Conservation (phyloP, 768 basidiomycete species). For the Termitomyces eurrhizus region DNA sequence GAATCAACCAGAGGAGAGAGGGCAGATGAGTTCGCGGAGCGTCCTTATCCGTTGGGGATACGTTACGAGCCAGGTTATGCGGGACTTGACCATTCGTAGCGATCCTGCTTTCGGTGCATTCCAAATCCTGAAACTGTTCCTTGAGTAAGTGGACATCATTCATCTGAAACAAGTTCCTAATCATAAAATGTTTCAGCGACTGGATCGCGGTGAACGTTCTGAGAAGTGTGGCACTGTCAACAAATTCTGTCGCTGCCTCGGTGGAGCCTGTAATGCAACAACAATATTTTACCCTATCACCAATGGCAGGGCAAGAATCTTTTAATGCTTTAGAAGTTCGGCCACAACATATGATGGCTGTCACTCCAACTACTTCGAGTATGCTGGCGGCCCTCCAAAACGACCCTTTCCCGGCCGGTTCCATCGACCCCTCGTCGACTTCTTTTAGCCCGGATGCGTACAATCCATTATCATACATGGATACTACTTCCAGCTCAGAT, state of each 20-base stretch:
- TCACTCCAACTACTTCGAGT: constrained; percentile 85
- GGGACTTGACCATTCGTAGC: constrained; percentile 87
- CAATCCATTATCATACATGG: constrained; percentile 72
- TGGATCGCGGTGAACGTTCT: constrained; percentile 91
- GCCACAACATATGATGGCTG: constrained; percentile 58
- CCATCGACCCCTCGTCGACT: constrained; percentile 61
- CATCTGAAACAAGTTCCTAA: constrained; percentile 9
- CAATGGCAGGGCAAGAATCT: constrained; percentile 85
- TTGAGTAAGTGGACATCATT: constrained; percentile 58
- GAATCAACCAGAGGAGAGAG: constrained; percentile 64
- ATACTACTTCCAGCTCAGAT: constrained; percentile 60
- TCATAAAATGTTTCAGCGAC: constrained; percentile 47
- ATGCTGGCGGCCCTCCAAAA: constrained; percentile 87
- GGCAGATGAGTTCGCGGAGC: constrained; percentile 82
- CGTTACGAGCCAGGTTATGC: constrained; percentile 90
- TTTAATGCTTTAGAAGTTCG: constrained; percentile 65
- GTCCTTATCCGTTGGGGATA: constrained; percentile 90
- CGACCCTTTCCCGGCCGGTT: constrained; percentile 61
- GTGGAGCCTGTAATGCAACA: constrained; percentile 92
- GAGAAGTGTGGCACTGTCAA: constrained; percentile 81
- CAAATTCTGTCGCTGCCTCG: constrained; percentile 87
- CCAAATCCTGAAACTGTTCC: constrained; percentile 87
- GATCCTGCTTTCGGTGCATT: constrained; percentile 92
- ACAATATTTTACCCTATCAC: constrained; percentile 80
- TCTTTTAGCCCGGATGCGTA: constrained; percentile 69